Percentiles rank a stretch among this genome's conserved stretches.
phyloP scores from a whole-genome alignment of 2,329 filamentous ascomycete genomes.

The Ceratocystis cubensis region DNA sequence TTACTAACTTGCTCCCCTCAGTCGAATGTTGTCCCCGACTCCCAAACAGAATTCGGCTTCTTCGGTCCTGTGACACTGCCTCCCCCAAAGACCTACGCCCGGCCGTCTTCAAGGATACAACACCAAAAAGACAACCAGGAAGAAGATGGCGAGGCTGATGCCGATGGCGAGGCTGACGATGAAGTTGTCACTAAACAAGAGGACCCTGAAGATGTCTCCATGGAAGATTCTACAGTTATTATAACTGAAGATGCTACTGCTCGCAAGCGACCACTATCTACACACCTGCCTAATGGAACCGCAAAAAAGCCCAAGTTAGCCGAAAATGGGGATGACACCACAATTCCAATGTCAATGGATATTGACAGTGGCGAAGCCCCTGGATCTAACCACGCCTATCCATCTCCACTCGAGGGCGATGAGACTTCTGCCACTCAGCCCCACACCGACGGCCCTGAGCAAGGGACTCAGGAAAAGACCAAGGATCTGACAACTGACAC shows the following conservation, averaged over 20 bases:
- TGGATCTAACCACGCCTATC: constrained; percentile 49
- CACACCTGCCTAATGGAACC: constrained; percentile 11
- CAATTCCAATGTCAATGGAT: constrained; percentile 39
- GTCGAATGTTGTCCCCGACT: background rate
- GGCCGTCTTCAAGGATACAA: constrained; percentile 6
- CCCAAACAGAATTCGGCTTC: constrained; percentile 31
- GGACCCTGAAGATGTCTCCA: constrained; percentile 17
- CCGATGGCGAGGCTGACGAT: constrained; percentile 20
- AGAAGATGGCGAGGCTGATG: constrained; percentile 30
- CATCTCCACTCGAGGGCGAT: constrained; percentile 50
- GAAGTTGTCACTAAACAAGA: constrained; percentile 20
- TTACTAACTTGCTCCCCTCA: constrained; percentile 5
- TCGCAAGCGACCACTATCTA: constrained; percentile 19
- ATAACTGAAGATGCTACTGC: constrained; percentile 13
- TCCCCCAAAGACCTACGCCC: constrained; percentile 8
- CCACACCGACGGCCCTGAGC: constrained; percentile 49
- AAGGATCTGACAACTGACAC: constrained; percentile 47
- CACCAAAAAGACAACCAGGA: constrained; percentile 20
- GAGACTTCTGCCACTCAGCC: constrained; percentile 40
- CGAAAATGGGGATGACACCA: constrained; percentile 19
- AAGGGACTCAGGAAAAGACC: constrained; percentile 53
- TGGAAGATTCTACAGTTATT: constrained; percentile 13
- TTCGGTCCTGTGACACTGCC: constrained; percentile 37
- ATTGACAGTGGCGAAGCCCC: constrained; percentile 37
- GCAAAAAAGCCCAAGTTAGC: constrained; percentile 20